phyloP scores from a whole-genome alignment of 495 filamentous ascomycete genomes.

The Penicillium paxilli region DNA sequence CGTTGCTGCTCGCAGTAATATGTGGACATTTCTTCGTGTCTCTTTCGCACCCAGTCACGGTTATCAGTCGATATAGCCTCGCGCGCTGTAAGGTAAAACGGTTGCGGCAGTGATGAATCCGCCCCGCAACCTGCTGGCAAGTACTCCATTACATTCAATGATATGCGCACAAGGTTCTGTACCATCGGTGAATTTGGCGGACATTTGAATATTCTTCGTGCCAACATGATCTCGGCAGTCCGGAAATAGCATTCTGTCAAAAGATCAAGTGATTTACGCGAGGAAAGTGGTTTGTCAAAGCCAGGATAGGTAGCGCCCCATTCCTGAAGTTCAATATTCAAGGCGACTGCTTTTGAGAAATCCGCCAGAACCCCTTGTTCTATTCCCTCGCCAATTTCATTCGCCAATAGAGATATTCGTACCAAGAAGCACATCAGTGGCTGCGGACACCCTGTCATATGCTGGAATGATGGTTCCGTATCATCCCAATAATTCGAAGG shows the following conservation, averaged over 20 bases:
- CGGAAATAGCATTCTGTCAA: constrained; percentile 31
- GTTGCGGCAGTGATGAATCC: constrained; percentile 29
- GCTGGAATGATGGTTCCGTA: constrained; percentile 28
- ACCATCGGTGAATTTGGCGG: constrained; percentile 21
- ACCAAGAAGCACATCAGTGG: constrained; percentile 30
- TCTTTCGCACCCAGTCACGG: constrained; percentile 24
- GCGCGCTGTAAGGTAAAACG: constrained; percentile 28
- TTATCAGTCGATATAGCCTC: constrained; percentile 20
- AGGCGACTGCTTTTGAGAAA: no score
- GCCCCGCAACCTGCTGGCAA: constrained; percentile 26
- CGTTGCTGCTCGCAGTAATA: constrained; percentile 31
- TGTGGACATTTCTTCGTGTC: constrained; percentile 27
- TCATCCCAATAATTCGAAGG: constrained; percentile 22
- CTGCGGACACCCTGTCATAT: constrained; percentile 32
- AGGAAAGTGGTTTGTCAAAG: no score
- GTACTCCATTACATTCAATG: constrained; percentile 27
- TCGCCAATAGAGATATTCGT: constrained; percentile 23
- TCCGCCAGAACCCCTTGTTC: no score
- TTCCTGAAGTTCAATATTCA: not conserved
- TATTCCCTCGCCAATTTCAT: constrained; percentile 25
- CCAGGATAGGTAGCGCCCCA: no score
- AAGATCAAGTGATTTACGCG: constrained; percentile 20
- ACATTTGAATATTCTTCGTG: constrained; percentile 25
- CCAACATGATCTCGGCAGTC: constrained; percentile 28
- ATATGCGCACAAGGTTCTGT: constrained; percentile 24